Evolutionary conservation across 208 protist genomes (phyloP), one percentile per base, ranked within the genome.

Genomic region (Trypanosoma vivax): DNA sequence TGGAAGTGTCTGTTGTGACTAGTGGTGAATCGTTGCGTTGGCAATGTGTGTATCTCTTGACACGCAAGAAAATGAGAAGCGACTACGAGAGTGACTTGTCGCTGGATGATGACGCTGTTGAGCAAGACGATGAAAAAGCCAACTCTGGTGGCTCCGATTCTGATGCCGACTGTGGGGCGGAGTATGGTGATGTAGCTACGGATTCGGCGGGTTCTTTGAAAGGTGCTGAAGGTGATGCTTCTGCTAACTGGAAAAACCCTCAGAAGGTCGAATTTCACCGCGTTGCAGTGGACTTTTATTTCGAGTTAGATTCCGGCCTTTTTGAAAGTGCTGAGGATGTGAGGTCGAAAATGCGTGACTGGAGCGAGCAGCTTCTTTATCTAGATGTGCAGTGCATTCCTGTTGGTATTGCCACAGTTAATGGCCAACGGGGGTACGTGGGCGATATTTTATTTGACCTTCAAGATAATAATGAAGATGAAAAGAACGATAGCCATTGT

Each of bases 381-480:
- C 41, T 50, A 23, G 72, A 80, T 37, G 76, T 81, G 9, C 18
- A 53, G 1, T 71, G 55, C 13, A 14, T 76, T 21, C 73, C 76
- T 18, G 70, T 78, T 0, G 76, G 60, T 13, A 62, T 81, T 24
- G 75, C 52, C 0, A 50, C 55, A 23, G 60, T 88, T 18, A 79
- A 77, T 46, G 76, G 70, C 0, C 43, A 71, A 16, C 68, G 63
- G 0, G 76, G 72, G 5, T 67, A 79, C 31, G 24, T 83, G 5
- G 75, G 80, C 28, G 76, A 88, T 49, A 30, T 88, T 52, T 38
- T 28, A 38, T 18, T 37, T 37, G 13, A 37, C 33, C 33, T n/a
- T n/a, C n/a, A n/a, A n/a, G n/a, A n/a, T n/a, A n/a, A n/a, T n/a
- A n/a, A n/a, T n/a, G 47, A 18, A 23, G n/a, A 51, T 28, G 6